phyloP scores from a whole-genome alignment of 805 yeast species.

The Teunomyces lycoperdinae region DNA sequence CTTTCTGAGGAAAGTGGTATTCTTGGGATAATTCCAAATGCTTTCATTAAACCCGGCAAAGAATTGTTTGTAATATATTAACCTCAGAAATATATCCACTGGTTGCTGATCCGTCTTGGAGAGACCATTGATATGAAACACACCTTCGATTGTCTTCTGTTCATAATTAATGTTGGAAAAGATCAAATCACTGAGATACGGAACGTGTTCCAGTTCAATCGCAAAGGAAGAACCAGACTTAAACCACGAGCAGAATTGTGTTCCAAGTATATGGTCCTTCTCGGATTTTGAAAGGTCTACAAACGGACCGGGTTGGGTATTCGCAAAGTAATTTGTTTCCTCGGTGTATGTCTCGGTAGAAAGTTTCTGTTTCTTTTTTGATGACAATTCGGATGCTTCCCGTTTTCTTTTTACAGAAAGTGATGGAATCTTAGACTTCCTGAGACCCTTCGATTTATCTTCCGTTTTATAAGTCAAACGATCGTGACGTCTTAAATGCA shows the following conservation, averaged over 20 bases:
- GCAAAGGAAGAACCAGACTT: conserved; percentile 22
- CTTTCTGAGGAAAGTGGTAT: conserved; percentile 1
- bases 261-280: conserved; percentile 14
- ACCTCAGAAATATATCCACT: neutral
- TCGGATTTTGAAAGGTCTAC: conserved; percentile 1
- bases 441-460: neutral
- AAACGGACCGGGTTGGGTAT: neutral
- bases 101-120: neutral
- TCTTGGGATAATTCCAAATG: conserved; percentile 3
- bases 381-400: neutral
- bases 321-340: neutral
- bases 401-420: neutral
- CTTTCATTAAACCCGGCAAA: conserved; percentile 12
- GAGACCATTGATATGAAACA: conserved; percentile 10
- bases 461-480: neutral
- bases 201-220: conserved; percentile 4
- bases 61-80: conserved; percentile 1
- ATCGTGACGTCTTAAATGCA: conserved; percentile 1
- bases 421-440: neutral
- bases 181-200: conserved; percentile 12
- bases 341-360: neutral
- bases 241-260: conserved; percentile 19
- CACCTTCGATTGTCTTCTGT: conserved; percentile 16
- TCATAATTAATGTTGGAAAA: conserved; percentile 21
- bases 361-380: neutral